Evolutionary conservation across 805 yeast species (phyloP).

Genomic region (Candida saitoana): DNA sequence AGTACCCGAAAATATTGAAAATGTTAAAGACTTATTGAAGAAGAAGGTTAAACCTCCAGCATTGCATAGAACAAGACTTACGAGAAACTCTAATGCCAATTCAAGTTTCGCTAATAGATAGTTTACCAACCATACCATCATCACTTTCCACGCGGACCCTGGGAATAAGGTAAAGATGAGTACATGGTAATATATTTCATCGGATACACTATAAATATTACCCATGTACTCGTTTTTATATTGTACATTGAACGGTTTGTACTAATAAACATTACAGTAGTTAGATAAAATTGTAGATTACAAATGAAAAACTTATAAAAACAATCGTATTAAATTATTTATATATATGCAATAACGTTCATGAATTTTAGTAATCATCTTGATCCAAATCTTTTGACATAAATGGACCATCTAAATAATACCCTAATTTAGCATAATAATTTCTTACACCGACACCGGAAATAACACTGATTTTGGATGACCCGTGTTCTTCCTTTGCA

Average conservation of each 20-base stretch:
- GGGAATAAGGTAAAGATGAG: too few relatives aligned
- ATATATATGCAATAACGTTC: too few relatives aligned
- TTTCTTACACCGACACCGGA: conserved; percentile 98
- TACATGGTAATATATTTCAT: too few relatives aligned
- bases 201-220: too few relatives aligned
- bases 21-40: conserved; percentile 36
- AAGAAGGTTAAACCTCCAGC: conserved; percentile 39
- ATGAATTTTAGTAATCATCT: conserved; percentile 9
- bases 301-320: too few relatives aligned
- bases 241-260: not conserved
- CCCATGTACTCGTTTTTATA: not conserved
- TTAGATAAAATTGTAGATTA: not conserved
- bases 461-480: conserved; percentile 85
- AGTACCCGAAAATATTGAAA: conserved; percentile 21
- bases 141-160: too few relatives aligned
- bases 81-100: conserved; percentile 10
- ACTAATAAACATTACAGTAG: not conserved
- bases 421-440: conserved; percentile 89
- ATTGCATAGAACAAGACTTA: conserved; percentile 39
- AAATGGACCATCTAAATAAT: conserved; percentile 89
- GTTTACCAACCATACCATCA: not conserved
- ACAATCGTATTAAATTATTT: not conserved
- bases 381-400: conserved; percentile 64
- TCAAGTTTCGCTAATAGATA: conserved; percentile 11
- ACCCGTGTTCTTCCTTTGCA: conserved; percentile 92